Base-by-base conservation (phyloP, 352 stramenopile genomes). In the Phytopythium boreale region DNA sequence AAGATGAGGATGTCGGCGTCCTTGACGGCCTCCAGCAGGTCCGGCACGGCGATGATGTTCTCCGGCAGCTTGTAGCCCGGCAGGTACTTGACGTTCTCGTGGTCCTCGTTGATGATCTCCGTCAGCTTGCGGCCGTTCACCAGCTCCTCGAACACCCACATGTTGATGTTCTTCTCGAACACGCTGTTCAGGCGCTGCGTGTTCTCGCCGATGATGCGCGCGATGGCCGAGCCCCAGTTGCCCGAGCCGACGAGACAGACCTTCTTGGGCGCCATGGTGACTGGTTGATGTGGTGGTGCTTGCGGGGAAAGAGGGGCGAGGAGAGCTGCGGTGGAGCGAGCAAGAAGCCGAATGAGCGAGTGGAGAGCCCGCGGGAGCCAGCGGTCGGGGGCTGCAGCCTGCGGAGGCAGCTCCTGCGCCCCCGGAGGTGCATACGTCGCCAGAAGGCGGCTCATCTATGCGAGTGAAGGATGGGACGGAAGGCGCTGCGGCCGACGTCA, bases 61-160 rank as follows among this genome's bases (percentile, higher is more conserved):
- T 77, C 55, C 19, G 96, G 96, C 22, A 99, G 78, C 66, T 94
- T 96, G 69, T 98, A 93, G 46, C 82, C 84, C 0, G 84, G 82
- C 46, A 92, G 68, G 66, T 92, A 92, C 82, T 99, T 99, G 69
- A 99, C 88, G 77, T 99, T 99, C 79, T 99, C 96, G 75, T 99
- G 94, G 52, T 90, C 79, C 58, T 70, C 77, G 74, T 99, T 99
- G 78, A 99, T 99, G 62, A 99, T 95, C 52, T 98, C 83, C 27
- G 93, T 98, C 37, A 99, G 85, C 63, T 98, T 98, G 50, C 82
- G 76, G 59, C 80, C 80, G 44, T 96, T 71, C 55, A 90, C 77
- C 26, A 98, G 80, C 64, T 96, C 83, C 73, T 99, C 96, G 67
- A 96, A 98, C 19, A 99, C 96, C 96, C 95, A 99, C 94, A 99